These are phyloP conservation scores for Acacia concinna DNA, from an alignment of 331 rosid species.

Conservation along the genomic window DNA sequence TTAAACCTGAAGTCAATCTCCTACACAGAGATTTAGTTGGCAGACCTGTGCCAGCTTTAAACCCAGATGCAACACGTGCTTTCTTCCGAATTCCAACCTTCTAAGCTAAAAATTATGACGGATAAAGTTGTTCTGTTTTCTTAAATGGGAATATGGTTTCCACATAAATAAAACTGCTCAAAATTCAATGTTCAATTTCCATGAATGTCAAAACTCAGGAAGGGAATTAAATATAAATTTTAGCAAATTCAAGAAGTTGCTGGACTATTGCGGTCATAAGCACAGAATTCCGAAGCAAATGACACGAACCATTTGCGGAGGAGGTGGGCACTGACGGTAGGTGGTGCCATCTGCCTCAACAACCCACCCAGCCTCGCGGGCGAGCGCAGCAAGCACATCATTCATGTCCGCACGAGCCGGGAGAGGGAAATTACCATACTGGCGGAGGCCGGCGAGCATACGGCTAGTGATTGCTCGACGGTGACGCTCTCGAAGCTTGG, in stretches of 20 bases:
- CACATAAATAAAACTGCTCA: neutral
- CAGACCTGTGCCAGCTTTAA: neutral
- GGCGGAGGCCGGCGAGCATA: constrained; percentile 95
- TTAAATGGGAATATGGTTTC: neutral
- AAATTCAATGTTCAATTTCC: neutral
- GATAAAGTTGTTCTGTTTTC: neutral
- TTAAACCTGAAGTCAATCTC: neutral
- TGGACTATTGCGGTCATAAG: neutral
- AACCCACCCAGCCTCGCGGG: constrained; percentile 96
- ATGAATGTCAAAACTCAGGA: neutral
- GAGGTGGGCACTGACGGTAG: constrained; percentile 67
- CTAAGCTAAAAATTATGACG: neutral
- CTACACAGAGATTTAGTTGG: neutral
- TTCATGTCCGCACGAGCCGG: constrained; percentile 99
- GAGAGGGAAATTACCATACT: constrained; percentile 89
- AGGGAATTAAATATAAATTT: constrained; percentile 3
- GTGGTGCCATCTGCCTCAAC: constrained; percentile 92
- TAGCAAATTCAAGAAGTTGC: neutral
- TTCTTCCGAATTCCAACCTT: constrained; percentile 1
- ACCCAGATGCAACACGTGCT: constrained; percentile 2
- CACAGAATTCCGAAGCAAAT: neutral
- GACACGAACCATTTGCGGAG: constrained; percentile 61
- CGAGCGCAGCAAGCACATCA: constrained; percentile 96
- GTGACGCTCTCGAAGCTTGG: constrained; percentile 95
- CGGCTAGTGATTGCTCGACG: constrained; percentile 99